Percentiles rank a stretch among this genome's conserved stretches.
phyloP scores from a whole-genome alignment of 2,329 filamentous ascomycete genomes.

The Hymenoscyphus fructigenus region DNA sequence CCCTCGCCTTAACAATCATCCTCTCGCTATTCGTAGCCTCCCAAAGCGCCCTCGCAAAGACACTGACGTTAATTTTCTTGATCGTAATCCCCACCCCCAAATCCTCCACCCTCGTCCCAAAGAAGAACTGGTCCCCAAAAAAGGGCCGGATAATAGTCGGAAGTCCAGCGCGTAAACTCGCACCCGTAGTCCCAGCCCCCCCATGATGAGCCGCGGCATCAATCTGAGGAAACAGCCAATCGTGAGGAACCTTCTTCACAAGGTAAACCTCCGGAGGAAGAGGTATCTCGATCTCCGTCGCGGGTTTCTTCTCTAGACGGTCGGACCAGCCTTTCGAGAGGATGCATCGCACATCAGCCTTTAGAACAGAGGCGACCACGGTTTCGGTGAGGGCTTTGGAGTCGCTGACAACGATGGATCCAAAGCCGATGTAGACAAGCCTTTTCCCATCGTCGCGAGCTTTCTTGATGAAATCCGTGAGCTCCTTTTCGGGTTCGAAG shows the following conservation, averaged over 20 bases:
- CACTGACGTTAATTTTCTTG: constrained; percentile 83
- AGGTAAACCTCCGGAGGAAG: constrained; percentile 79
- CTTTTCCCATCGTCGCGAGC: constrained; percentile 83
- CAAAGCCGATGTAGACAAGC: constrained; percentile 95
- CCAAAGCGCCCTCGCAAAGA: constrained; percentile 85
- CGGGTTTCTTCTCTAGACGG: constrained; percentile 61
- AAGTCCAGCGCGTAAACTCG: constrained; percentile 83
- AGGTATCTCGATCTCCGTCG: constrained; percentile 56
- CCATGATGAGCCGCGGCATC: constrained; percentile 95
- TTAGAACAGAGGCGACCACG: constrained; percentile 87
- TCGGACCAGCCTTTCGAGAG: constrained; percentile 98
- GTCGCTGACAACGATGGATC: constrained; percentile 91
- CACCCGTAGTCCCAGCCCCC: constrained; percentile 91
- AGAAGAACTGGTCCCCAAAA: constrained; percentile 98
- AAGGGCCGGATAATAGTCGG: constrained; percentile 96
- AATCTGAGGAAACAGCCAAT: constrained; percentile 93
- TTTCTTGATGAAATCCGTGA: constrained; percentile 78
- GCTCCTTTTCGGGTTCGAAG: constrained; percentile 73
- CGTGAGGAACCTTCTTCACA: constrained; percentile 89
- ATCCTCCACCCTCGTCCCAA: constrained; percentile 85
- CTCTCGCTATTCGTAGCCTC: constrained; percentile 85
- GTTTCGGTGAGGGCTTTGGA: constrained; percentile 85
- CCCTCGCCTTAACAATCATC: constrained; percentile 83
- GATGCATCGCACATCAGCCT: constrained; percentile 91
- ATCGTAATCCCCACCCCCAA: constrained; percentile 88